phyloP scores from a whole-genome alignment of 805 yeast species.

The Hanseniaspora jakobsenii region DNA sequence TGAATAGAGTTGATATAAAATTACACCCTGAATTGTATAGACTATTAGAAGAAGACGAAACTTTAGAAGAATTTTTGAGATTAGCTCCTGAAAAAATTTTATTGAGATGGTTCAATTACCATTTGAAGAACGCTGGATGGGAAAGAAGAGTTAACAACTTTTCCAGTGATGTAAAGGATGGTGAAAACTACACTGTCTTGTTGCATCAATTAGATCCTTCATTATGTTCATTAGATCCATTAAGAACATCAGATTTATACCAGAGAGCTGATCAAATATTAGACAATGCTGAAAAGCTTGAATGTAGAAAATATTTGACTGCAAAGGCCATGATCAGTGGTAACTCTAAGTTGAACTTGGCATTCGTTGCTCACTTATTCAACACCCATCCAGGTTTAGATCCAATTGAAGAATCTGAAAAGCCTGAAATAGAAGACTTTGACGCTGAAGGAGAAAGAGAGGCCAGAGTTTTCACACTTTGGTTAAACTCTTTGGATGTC shows the following conservation, averaged over 20 bases:
- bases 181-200: slow-evolving; percentile 86
- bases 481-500: slow-evolving; percentile 94
- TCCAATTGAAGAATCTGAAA: slow-evolving; percentile 83
- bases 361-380: slow-evolving; percentile 93
- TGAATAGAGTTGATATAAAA: slow-evolving; percentile 90
- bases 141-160: slow-evolving; percentile 76
- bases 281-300: slow-evolving; percentile 77
- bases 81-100: slow-evolving; percentile 95
- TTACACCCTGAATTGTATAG: slow-evolving; percentile 93
- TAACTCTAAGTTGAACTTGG: slow-evolving; percentile 89
- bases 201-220: slow-evolving; percentile 81
- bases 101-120: slow-evolving; percentile 95
- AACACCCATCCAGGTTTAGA: slow-evolving; percentile 95
- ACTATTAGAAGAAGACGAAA: slow-evolving; percentile 88
- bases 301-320: slow-evolving; percentile 86
- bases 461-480: slow-evolving; percentile 93
- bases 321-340: slow-evolving; percentile 90
- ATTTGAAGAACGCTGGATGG: slow-evolving; percentile 85
- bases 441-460: slow-evolving; percentile 99
- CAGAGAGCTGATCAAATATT: slow-evolving; percentile 81
- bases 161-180: slow-evolving; percentile 79
- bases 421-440: slow-evolving; percentile 90
- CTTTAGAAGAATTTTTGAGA: slow-evolving; percentile 89
- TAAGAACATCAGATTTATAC: slow-evolving; percentile 61
- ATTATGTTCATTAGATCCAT: slow-evolving; percentile 67